These are phyloP conservation scores for Solanum lycopersicoides DNA, from an alignment of 257 asterid species.

Conservation along the genomic window DNA sequence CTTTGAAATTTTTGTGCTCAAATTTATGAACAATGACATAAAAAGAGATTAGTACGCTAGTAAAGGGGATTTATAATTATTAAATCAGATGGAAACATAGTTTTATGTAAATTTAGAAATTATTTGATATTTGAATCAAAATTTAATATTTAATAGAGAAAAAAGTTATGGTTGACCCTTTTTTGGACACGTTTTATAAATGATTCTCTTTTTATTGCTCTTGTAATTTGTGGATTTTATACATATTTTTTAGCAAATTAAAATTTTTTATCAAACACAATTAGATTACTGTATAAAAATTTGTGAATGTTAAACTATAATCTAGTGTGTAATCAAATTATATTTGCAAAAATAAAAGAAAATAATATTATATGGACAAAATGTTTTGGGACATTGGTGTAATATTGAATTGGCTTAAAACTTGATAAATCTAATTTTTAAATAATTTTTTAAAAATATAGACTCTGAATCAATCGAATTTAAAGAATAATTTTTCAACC, in stretches of 20 bases:
- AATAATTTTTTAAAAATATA: too few species aligned
- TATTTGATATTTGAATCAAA: not conserved
- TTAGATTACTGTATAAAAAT: too few species aligned
- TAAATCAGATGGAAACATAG: not conserved
- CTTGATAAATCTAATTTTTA: too few species aligned
- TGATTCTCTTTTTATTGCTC: not conserved
- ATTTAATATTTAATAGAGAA: not conserved
- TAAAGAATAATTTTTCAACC: too few species aligned
- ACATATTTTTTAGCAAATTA: not conserved
- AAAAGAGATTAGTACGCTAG: not conserved
- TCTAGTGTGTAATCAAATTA: too few species aligned
- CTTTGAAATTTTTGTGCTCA: not conserved
- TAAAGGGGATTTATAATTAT: not conserved
- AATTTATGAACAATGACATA: not conserved
- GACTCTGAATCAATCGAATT: fast-evolving
- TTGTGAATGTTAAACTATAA: too few species aligned
- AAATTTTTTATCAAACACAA: not conserved
- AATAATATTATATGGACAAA: too few species aligned
- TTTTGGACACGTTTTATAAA: not conserved
- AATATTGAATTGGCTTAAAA: too few species aligned
- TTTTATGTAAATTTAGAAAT: not conserved
- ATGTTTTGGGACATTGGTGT: too few species aligned
- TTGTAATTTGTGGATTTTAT: not conserved
- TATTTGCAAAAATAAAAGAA: too few species aligned
- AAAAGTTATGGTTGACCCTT: not conserved